Evolutionary conservation across 2,329 filamentous ascomycete species (phyloP), one percentile per base, ranked within the genome.

Genomic region (Scolecobasidium constrictum): DNA sequence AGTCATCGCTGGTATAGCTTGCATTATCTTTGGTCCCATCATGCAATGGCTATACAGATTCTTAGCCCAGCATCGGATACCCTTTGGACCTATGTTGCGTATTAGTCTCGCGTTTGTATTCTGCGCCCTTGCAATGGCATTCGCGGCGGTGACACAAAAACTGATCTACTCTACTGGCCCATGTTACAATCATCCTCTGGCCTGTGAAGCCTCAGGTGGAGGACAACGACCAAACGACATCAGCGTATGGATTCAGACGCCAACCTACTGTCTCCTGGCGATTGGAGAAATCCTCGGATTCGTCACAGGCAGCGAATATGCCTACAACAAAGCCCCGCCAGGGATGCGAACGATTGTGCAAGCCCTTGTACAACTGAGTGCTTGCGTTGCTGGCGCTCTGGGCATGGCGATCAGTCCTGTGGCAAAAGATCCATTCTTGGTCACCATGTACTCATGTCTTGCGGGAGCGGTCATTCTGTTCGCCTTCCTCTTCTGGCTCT

Each of bases 281-380:
- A 46, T 62, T 3, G 61, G 59, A 0, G 67, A 70, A 49, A 62
- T 69, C 9, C 61, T 70, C 16, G 59, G 60, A 0, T 55, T 62
- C 38, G 59, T 63, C 12, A 66, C 66, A 0, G 59, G 56, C 2
- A 58, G 59, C 28, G 66, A 69, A 46, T 68, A 64, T 41, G 59
- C 62, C 0, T 69, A 69, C 48, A 57, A 55, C 31, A 52, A 66
- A 21, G 61, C 66, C 0, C 66, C 67, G 0, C 57, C 58, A 22
- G 54, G 58, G 11, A 68, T 68, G 63, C 60, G 58, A 31, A 54
- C 51, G 3, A 49, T 63, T 11, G 56, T 63, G 3, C 59, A 63
- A 43, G 56, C 59, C 1, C 52, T 61, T 22, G 56, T 50, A 33
- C 50, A 60, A 22, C 48, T 63, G 6, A 50, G 57, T 2, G 58